Conservation (phyloP, 202 grass and related monocot species). For the Setaria italica region DNA sequence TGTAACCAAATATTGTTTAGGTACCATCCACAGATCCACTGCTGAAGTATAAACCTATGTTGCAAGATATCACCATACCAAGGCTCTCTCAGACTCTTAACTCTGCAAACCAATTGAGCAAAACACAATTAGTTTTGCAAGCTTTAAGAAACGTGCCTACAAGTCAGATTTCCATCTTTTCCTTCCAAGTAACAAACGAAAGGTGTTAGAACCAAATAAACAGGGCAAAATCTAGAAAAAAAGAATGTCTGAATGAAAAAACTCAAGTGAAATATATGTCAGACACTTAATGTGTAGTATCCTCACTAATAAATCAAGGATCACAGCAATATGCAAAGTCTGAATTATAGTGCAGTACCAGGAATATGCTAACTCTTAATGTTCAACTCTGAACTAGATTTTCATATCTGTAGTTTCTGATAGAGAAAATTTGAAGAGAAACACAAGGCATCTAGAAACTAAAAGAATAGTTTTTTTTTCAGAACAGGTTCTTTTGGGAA, state of each 20-base stretch:
- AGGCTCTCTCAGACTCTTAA: not conserved
- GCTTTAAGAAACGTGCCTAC: not conserved
- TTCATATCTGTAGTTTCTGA: not conserved
- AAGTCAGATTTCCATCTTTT: not conserved
- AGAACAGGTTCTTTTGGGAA: not conserved
- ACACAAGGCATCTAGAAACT: not conserved
- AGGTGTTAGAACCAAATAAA: not conserved
- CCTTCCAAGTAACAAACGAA: not conserved
- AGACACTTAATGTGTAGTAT: not conserved
- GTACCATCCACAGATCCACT: conserved; percentile 11
- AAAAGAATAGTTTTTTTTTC: not conserved
- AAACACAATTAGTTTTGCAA: not conserved
- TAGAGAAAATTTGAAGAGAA: not conserved
- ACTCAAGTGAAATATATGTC: not conserved
- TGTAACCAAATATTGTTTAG: conserved; percentile 24
- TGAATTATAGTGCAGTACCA: not conserved
- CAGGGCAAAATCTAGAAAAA: not conserved
- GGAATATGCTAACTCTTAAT: not conserved
- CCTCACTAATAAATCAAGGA: not conserved
- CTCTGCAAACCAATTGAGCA: not conserved
- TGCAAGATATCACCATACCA: not conserved
- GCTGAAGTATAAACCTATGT: conserved; percentile 32
- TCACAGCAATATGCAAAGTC: not conserved
- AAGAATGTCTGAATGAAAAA: not conserved
- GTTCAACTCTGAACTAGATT: not conserved